Conservation (phyloP, 2,329 filamentous ascomycete species). For the Chaetomium sp. region DNA sequence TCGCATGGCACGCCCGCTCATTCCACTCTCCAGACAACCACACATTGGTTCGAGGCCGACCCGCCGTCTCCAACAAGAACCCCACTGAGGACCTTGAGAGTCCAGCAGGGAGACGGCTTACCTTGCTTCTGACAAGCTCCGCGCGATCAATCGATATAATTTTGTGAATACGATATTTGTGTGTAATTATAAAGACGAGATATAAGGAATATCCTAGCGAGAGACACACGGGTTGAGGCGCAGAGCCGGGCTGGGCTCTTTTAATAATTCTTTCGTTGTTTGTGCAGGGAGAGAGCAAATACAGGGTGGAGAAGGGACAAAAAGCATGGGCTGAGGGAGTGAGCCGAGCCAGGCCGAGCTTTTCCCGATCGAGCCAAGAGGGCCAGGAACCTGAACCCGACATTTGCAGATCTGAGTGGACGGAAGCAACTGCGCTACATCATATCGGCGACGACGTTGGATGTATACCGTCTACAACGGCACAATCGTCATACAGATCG, state of each 20-base stretch:
- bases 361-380: conserved; percentile 1
- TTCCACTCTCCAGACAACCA: background rate
- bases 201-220: too few relatives aligned
- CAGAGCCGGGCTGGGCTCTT: too few relatives aligned
- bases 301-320: background rate
- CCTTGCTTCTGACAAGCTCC: too few relatives aligned
- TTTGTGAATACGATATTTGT: too few relatives aligned
- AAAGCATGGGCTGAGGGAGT: background rate
- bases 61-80: too few relatives aligned
- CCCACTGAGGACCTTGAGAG: conserved; percentile 3
- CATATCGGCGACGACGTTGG: too few relatives aligned
- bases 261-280: too few relatives aligned
- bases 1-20: background rate
- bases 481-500: background rate
- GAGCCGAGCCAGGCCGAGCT: background rate
- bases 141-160: too few relatives aligned
- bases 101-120: background rate
- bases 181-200: too few relatives aligned
- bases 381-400: background rate
- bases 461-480: too few relatives aligned
- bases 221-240: too few relatives aligned
- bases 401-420: conserved; percentile 1
- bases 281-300: background rate
- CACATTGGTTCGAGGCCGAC: background rate
- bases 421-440: background rate